These are phyloP conservation scores for Chrysoporthe cubensis DNA, from an alignment of 2,329 filamentous ascomycete genomes.

Conservation along the genomic window DNA sequence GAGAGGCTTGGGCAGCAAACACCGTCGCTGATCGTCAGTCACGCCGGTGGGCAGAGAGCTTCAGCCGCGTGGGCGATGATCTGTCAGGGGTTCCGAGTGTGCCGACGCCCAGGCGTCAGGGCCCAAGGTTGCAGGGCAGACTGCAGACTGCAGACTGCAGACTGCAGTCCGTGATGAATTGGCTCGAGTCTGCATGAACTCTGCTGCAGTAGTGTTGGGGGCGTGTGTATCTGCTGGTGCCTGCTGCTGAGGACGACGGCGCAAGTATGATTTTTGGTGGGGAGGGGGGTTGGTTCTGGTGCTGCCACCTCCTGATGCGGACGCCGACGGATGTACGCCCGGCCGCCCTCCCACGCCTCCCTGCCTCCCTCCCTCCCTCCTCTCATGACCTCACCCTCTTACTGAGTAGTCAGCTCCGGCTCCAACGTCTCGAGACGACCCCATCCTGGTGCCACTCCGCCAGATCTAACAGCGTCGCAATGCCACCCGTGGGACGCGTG, in stretches of 20 bases:
- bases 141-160: neutral
- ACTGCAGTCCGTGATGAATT: neutral
- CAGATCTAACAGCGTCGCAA: neutral
- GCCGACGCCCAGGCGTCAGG: neutral
- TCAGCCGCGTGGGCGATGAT: neutral
- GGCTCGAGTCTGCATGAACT: neutral
- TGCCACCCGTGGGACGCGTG: neutral
- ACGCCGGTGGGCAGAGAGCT: neutral
- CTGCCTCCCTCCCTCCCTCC: neutral
- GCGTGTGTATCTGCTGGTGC: constrained; percentile 6
- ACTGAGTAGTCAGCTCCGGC: neutral
- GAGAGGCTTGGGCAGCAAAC: neutral
- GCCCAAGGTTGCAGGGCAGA: neutral
- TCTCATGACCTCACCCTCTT: neutral
- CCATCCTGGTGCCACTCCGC: neutral
- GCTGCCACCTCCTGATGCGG: neutral
- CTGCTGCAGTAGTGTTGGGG: constrained; percentile 11
- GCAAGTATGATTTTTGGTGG: neutral
- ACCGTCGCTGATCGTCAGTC: neutral
- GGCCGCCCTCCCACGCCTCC: neutral
- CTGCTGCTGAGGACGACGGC: neutral
- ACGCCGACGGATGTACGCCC: neutral
- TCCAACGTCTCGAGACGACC: neutral
- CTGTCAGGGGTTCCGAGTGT: constrained; percentile 1
- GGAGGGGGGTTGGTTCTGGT: neutral